Evolutionary conservation across 2,329 filamentous ascomycete species (phyloP), one percentile per base, ranked within the genome.

Genomic region (Metarhizium robertsii): DNA sequence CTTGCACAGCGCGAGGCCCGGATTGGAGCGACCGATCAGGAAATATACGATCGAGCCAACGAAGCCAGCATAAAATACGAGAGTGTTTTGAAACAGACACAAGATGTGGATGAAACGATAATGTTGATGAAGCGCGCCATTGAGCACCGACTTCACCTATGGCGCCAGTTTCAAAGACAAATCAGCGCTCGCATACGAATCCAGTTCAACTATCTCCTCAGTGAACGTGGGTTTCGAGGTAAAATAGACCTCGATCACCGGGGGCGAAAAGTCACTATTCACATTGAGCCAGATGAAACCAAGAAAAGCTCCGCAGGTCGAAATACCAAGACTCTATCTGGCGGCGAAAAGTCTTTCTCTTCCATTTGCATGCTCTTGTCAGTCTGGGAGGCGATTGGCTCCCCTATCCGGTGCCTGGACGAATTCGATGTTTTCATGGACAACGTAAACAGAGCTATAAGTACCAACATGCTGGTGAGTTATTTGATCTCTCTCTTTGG

Each of bases 371-470:
- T 99, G 63, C 75, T 99, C 54, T 79, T 99, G 36, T 84, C 91
- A 2, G 86, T 99, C 18, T 99, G 94, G 94, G 94, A 99, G 67
- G 92, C 94, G 34, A 99, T 99, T 87, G 92, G 94, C 11, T 95
- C 91, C 18, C 92, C 92, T 0, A 87, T 99, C 58, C 84, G 94
- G 54, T 99, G 94, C 66, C 78, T 99, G 54, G 94, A 99, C 71
- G 94, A 99, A 71, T 99, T 97, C 67, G 94, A 99, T 68, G 94
- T 99, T 36, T 99, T 96, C 77, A 99, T 99, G 94, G 94, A 99
- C 71, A 90, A 87, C 62, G 90, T 97, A 57, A 99, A 99, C 71
- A 85, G 94, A 58, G 90, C 88, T 55, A 88, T 95, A 62, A 95
- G 90, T 67, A 96, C 95, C 64, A 88, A 88, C 60, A 90, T 99